phyloP scores from a whole-genome alignment of 2,329 filamentous ascomycete species.

The Colletotrichum gigasporum region DNA sequence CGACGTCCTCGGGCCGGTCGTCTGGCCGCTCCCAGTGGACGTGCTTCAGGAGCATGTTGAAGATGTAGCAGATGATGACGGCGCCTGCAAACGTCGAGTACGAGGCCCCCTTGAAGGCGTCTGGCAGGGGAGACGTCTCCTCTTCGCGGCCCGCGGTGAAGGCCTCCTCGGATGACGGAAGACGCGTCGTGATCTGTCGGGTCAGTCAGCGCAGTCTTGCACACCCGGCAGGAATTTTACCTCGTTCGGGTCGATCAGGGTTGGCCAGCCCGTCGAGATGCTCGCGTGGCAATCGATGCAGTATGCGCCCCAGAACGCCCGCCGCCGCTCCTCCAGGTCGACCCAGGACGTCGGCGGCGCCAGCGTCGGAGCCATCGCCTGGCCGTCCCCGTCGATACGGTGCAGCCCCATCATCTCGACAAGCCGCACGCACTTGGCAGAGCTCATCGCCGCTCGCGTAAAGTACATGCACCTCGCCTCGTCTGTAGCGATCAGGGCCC shows the following conservation, averaged over 20 bases:
- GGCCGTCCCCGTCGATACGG: slow-evolving; percentile 71
- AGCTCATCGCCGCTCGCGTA: slow-evolving; percentile 85
- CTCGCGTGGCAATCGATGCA: slow-evolving; percentile 85
- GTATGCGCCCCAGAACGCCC: slow-evolving; percentile 88
- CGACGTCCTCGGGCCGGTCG: slow-evolving; percentile 79
- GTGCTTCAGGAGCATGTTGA: slow-evolving; percentile 84
- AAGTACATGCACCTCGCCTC: slow-evolving; percentile 90
- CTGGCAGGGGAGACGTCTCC: slow-evolving; percentile 68
- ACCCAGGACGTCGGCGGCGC: slow-evolving; percentile 81
- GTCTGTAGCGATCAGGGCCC: slow-evolving; percentile 77
- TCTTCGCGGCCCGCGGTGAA: slow-evolving; percentile 75
- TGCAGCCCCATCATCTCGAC: slow-evolving; percentile 88
- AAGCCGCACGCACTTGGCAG: slow-evolving; percentile 75
- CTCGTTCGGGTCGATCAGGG: slow-evolving; percentile 79
- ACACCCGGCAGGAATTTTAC: slow-evolving; percentile 33
- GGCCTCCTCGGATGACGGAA: slow-evolving; percentile 83
- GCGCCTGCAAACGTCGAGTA: slow-evolving; percentile 79
- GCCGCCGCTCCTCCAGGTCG: slow-evolving; percentile 78
- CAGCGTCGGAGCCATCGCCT: slow-evolving; percentile 78
- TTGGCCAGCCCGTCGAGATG: slow-evolving; percentile 91
- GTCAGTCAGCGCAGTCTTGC: background rate
- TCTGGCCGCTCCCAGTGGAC: slow-evolving; percentile 76
- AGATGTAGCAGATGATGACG: slow-evolving; percentile 78
- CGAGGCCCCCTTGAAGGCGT: slow-evolving; percentile 68
- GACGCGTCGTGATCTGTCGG: slow-evolving; percentile 73